Base-by-base conservation (phyloP, 306 rosid genomes). In the Dalbergia cochinchinensis region DNA sequence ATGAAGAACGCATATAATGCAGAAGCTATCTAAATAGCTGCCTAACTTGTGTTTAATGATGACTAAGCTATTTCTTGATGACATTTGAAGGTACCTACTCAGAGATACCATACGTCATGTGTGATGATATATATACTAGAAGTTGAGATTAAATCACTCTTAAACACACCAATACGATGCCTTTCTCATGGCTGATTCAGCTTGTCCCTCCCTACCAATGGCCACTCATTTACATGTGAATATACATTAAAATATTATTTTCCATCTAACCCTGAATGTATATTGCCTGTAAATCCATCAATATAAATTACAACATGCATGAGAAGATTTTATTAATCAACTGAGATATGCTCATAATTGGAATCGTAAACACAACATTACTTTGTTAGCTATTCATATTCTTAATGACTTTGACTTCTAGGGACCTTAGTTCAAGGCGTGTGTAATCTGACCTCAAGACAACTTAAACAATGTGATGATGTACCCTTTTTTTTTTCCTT, bases 381-480 rank as follows among this genome's bases (percentile, higher is more conserved):
- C 12, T 35, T 55, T 41, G 1, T 47, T n/a, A 15, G n/a, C 31
- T 20, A 13, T 18, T 61, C 62, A 41, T 3, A 41, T 12, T 16
- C 35, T 71, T 70, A 37, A 71, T 71, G 71, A 71, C 35, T 61
- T 79, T 79, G 75, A 55, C 63, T 37, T 60, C 57, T 61, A 1
- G 44, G 12, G 76, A 69, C 70, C 82, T 35, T 71, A 50, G 51
- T 62, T 34, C 11, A 60, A 78, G 77, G 63, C 15, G 31, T 16
- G 41, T 16, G 51, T 3, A 45, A 68, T 68, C 61, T 78, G 42
- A 33, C 51, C 3, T 39, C 39, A 58, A 58, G 62, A 5, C 26
- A 44, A 69, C 76, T 6, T 58, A 44, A 31, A 13, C 10, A 61
- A 42, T 18, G 65, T 20, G 71, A 73, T 58, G 54, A 12, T 11